Evolutionary conservation across 306 rosid genomes (phyloP), one percentile per base, ranked within the genome.

Genomic region (Vigna angularis): DNA sequence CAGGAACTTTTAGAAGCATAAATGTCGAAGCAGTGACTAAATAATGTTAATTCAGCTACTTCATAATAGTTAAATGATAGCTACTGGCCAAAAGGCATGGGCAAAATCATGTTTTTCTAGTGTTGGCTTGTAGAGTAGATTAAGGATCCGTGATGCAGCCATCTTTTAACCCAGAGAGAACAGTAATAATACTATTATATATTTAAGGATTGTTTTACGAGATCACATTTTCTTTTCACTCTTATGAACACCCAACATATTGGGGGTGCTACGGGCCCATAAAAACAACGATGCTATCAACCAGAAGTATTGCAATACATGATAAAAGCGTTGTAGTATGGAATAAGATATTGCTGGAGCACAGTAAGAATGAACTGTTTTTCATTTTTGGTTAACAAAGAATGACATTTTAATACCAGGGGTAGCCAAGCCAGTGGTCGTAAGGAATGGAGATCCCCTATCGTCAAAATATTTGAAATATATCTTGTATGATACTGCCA

Each of bases 391-490:
- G 72, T 68, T 64, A 51, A 63, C 20, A 79, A 83, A 74, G 83
- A 79, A 63, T 83, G 81, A 26, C 81, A 79, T 74, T 20, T 36
- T 45, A 64, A 70, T 55, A 45, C 34, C 53, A 12, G 74, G 75
- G 64, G 81, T 63, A 69, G 47, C 78, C 76, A 79, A 61, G 74
- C 78, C 76, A 69, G 45, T 62, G 81, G 51, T 38, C 66, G 42
- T 50, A 79, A 40, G 68, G 78, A 70, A 70, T 61, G 78, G 83
- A 74, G 64, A 66, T 59, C 81, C 69, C 83, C 84, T 68, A 42
- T 73, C 56, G 53, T 74, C 81, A 79, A 74, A 79, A 83, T 72
- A 52, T 76, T 77, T 56, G 66, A 65, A 77, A 77, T 66, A 84
- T 55, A 65, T 38, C 74, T 38, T 8, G 32, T n/a, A 44, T 69